Conservation (phyloP, 106 monocot genomes). For the Allium fistulosum region DNA sequence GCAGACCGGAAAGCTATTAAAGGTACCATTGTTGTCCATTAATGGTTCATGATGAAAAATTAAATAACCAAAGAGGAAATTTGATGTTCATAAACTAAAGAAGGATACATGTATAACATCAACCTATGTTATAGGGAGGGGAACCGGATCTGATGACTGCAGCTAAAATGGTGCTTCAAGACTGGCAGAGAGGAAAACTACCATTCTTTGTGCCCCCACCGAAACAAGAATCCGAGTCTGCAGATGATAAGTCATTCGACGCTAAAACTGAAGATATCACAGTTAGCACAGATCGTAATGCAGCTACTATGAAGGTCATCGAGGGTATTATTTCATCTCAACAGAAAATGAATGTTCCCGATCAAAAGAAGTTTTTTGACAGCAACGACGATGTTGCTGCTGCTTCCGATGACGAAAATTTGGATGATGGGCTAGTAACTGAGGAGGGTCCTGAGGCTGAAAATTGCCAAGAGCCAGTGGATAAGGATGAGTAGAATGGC, state of each 20-base stretch:
- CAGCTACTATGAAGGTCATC: constrained; percentile 37
- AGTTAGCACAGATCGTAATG: constrained; percentile 15
- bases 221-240: constrained; percentile 12
- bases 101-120: background rate
- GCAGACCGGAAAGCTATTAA: constrained; percentile 29
- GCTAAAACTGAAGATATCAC: constrained; percentile 15
- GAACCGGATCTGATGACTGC: constrained; percentile 50
- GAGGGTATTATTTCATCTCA: constrained; percentile 42
- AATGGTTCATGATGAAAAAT: background rate
- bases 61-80: background rate
- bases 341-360: constrained; percentile 39
- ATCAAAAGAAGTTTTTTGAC: constrained; percentile 30
- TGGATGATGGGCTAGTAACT: background rate
- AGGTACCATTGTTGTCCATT: constrained; percentile 11
- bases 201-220: constrained; percentile 70
- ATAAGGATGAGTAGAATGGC: background rate
- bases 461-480: background rate
- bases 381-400: background rate
- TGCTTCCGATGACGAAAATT: background rate
- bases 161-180: constrained; percentile 62
- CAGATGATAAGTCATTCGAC: background rate
- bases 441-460: background rate
- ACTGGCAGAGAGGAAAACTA: constrained; percentile 69
- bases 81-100: background rate
- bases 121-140: constrained; percentile 30